Percentiles rank a stretch among this genome's conserved stretches.
Conservation (phyloP, 2,329 filamentous ascomycete genomes). For the Myriosclerotinia curreyana region DNA sequence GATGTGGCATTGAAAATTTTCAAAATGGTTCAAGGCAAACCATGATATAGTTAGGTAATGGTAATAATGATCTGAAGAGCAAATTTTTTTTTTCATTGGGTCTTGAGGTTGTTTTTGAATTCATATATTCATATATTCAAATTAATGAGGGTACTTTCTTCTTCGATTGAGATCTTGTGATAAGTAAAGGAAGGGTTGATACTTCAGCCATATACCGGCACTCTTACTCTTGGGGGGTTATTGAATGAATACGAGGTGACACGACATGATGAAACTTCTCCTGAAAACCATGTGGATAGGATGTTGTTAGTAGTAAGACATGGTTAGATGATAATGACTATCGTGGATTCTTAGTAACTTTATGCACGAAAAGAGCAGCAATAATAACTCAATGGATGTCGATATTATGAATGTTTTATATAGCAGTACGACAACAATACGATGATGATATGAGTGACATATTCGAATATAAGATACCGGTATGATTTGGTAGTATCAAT, state of each 20-base stretch:
- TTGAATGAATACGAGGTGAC: too few relatives aligned
- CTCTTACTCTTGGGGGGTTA: too few relatives aligned
- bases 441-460: background rate
- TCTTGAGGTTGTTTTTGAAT: background rate
- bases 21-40: slow-evolving; percentile 11
- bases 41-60: slow-evolving; percentile 16
- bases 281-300: background rate
- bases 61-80: slow-evolving; percentile 7
- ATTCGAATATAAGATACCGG: too few relatives aligned
- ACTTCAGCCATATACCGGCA: background rate
- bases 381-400: too few relatives aligned
- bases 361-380: slow-evolving; percentile 1
- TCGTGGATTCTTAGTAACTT: background rate
- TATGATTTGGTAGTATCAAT: too few relatives aligned
- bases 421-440: background rate
- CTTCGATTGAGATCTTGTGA: too few relatives aligned
- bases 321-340: background rate
- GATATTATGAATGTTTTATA: too few relatives aligned
- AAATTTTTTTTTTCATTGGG: slow-evolving; percentile 18
- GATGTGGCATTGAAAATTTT: slow-evolving; percentile 14
- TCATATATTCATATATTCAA: slow-evolving; percentile 2
- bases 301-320: background rate
- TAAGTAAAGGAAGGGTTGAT: background rate
- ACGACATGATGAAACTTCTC: background rate
- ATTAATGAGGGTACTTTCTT: slow-evolving; percentile 7